Base-by-base conservation (phyloP, 306 rosid species). In the Biancaea sappan region DNA sequence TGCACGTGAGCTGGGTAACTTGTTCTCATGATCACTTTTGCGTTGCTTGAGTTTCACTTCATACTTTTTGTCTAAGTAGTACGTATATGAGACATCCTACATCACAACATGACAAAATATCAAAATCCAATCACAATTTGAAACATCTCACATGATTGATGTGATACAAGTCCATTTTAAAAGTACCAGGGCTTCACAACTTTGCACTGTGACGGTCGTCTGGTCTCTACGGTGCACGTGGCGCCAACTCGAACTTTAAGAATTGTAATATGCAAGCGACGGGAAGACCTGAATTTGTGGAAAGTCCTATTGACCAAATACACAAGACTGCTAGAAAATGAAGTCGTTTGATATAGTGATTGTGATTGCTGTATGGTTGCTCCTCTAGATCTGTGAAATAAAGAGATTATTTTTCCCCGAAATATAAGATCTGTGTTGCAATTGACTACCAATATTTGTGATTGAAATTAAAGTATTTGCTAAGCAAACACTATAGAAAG, bases 351-450 rank as follows among this genome's bases (percentile, higher is more conserved):
- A 40, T 31, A 8, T 38, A n/a, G 59, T 37, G 10, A 40, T 28
- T 61, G 41, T 32, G 28, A 58, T 43, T 34, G 59, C 10, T 66
- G 68, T 35, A 58, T 43, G 43, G 59, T 15, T 66, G 68, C 72
- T 56, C 75, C 83, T 84, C 80, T 80, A 69, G 82, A 84, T 84
- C 81, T 7, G 79, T 28, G 67, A 29, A 37, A 53, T 12, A 66
- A 69, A 28, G 24, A 6, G 10, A 50, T 75, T 62, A 73, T 58
- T 63, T 34, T 51, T 24, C 64, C 29, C 71, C n/a, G 38, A 73
- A 77, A 69, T 48, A 3, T 44, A 77, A 73, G 80, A 73, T 71
- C 51, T 54, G 68, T 18, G 0, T 18, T 76, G 56, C 38, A 21
- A 21, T 73, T 83, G 79, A 74, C 74, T 51, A 63, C 47, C 81